These are phyloP conservation scores for Trapa incisa DNA, from an alignment of 345 rosid species.

Conservation along the genomic window DNA sequence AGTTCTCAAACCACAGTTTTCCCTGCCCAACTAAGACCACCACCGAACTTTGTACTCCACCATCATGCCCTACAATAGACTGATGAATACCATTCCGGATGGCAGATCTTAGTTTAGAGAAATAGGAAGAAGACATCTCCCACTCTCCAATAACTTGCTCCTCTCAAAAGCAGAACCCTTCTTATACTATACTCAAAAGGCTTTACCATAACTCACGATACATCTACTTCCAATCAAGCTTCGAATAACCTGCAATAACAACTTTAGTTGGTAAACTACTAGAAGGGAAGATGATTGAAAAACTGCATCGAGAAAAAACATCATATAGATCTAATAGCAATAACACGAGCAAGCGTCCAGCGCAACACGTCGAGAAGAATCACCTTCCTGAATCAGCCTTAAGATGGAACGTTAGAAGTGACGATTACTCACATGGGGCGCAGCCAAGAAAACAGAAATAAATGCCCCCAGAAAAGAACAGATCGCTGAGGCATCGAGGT, in stretches of 20 bases:
- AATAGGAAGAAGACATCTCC: slow-evolving; percentile 49
- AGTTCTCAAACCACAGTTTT: slow-evolving; percentile 38
- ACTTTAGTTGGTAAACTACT: background rate
- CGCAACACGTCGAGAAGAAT: background rate
- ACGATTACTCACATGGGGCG: background rate
- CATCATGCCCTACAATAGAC: slow-evolving; percentile 22
- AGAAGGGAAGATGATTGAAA: background rate
- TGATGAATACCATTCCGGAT: slow-evolving; percentile 37
- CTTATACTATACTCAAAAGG: background rate
- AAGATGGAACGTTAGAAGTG: background rate
- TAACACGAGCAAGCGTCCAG: background rate
- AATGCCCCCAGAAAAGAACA: background rate
- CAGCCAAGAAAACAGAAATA: background rate
- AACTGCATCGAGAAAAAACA: background rate
- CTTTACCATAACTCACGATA: slow-evolving; percentile 10
- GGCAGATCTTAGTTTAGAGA: slow-evolving; percentile 37
- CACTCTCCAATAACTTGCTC: slow-evolving; percentile 19
- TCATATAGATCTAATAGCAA: background rate
- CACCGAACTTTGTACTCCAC: slow-evolving; percentile 27
- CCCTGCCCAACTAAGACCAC: slow-evolving; percentile 39
- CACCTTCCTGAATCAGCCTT: background rate
- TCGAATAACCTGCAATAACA: background rate
- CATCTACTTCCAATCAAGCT: slow-evolving; percentile 5
- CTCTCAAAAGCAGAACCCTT: slow-evolving; percentile 10
- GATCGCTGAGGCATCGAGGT: background rate